These are phyloP conservation scores for Podaxis sp. DNA, from an alignment of 768 basidiomycete species.

Conservation along the genomic window DNA sequence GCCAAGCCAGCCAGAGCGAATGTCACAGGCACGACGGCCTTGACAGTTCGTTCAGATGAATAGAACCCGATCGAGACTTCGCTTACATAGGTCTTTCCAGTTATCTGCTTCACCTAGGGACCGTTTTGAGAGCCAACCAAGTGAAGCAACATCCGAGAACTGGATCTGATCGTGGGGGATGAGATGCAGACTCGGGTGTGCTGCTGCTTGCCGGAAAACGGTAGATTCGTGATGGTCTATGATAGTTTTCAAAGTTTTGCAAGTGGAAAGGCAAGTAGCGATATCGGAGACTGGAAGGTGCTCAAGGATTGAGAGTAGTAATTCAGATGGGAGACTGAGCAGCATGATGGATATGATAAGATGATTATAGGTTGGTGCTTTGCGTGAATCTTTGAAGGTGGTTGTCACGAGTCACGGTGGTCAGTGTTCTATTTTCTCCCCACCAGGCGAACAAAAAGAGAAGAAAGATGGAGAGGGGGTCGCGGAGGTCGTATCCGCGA, in stretches of 20 bases:
- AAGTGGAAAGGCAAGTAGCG: conserved; percentile 33
- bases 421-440: too few species aligned
- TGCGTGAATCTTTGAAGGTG: too few species aligned
- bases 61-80: conserved; percentile 7
- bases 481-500: too few species aligned
- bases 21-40: conserved; percentile 32
- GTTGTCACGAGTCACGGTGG: too few species aligned
- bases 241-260: conserved; percentile 48
- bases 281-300: conserved; percentile 51
- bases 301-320: conserved; percentile 48
- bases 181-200: conserved; percentile 48
- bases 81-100: conserved; percentile 68
- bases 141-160: not conserved
- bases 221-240: conserved; percentile 43
- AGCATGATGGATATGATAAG: conserved; percentile 21
- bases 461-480: too few species aligned
- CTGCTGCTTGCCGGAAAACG: conserved; percentile 60
- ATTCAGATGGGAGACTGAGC: conserved; percentile 58
- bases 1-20: conserved; percentile 58
- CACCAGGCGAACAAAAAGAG: too few species aligned
- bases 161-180: conserved; percentile 18
- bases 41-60: conserved; percentile 36
- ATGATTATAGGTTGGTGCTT: not conserved
- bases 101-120: conserved; percentile 35
- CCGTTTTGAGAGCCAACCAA: conserved; percentile 24